Evolutionary conservation across 495 filamentous ascomycete genomes (phyloP).

Genomic region (Clohesyomyces aquaticus): DNA sequence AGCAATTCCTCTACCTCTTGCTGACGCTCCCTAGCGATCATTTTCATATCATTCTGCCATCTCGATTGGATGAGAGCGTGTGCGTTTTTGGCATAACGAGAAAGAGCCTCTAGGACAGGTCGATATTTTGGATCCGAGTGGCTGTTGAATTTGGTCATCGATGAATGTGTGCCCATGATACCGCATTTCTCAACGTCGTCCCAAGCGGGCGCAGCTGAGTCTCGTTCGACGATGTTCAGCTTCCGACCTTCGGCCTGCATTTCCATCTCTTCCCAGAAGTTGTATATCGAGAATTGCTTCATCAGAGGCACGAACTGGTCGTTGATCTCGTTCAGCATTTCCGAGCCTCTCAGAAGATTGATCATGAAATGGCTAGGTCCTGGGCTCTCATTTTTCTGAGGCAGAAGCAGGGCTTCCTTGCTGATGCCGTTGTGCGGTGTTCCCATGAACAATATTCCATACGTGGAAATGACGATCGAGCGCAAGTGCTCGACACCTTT

Average conservation of each 20-base stretch:
- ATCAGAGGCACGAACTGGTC: slow-evolving; percentile 53
- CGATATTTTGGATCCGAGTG: slow-evolving; percentile 10
- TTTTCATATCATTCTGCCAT: slow-evolving; percentile 14
- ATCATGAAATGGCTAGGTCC: slow-evolving; percentile 33
- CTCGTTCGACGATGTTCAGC: slow-evolving; percentile 47
- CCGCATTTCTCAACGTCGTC: slow-evolving; percentile 24
- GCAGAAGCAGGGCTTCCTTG: slow-evolving; percentile 27
- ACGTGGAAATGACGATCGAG: slow-evolving; percentile 24
- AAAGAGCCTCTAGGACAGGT: slow-evolving; percentile 16
- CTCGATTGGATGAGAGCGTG: slow-evolving; percentile 11
- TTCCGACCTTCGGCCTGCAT: slow-evolving; percentile 18
- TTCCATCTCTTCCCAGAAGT: slow-evolving; percentile 53
- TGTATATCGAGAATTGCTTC: slow-evolving; percentile 49
- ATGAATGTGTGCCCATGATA: slow-evolving; percentile 15
- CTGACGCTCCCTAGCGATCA: slow-evolving; percentile 10
- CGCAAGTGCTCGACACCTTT: slow-evolving; percentile 6
- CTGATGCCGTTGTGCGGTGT: slow-evolving; percentile 36
- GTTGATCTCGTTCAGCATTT: slow-evolving; percentile 51
- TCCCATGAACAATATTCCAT: slow-evolving; percentile 28
- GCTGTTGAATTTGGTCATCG: slow-evolving; percentile 25
- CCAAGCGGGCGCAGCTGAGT: slow-evolving; percentile 42
- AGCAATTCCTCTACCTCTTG: slow-evolving; percentile 24
- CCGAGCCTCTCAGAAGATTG: slow-evolving; percentile 42
- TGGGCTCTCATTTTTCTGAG: slow-evolving; percentile 13
- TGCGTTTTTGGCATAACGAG: slow-evolving; percentile 14